Conservation (phyloP, 139 green algal species). For the Tetradesmus lagerheimii region DNA sequence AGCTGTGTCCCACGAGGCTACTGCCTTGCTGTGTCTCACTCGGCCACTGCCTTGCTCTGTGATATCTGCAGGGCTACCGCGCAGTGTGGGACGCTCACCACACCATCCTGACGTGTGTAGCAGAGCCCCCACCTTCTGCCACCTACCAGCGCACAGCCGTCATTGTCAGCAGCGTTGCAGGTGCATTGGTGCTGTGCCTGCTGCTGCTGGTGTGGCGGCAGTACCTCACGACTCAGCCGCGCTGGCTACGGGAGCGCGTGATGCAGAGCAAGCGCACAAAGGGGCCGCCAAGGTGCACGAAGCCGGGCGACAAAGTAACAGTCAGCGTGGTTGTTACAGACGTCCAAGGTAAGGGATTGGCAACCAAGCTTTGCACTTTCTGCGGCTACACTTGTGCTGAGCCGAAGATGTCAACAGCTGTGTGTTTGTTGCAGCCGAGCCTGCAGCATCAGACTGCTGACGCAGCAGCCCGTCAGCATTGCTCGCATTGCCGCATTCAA, state of each 20-base stretch:
- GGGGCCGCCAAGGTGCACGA: conserved; percentile 22
- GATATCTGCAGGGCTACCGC: conserved; percentile 2
- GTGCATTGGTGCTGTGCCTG: neutral
- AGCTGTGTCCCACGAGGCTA: neutral
- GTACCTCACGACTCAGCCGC: conserved; percentile 29
- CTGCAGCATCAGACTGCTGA: no score
- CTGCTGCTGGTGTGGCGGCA: conserved; percentile 12
- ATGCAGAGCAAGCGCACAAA: conserved; percentile 28
- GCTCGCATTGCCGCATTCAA: no score
- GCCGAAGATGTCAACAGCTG: no score
- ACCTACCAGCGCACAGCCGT: neutral
- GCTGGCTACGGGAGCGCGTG: conserved; percentile 32
- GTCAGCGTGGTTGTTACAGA: conserved; percentile 45
- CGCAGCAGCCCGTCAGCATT: no score
- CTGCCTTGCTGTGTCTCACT: neutral
- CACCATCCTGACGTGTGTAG: neutral
- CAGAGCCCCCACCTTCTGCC: neutral
- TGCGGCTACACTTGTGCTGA: no score
- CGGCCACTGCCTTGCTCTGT: neutral
- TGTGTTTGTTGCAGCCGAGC: no score
- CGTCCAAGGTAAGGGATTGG: conserved; percentile 1
- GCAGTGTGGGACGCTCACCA: neutral
- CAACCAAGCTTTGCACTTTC: no score
- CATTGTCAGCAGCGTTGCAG: neutral
- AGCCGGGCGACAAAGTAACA: conserved; percentile 30